These are phyloP conservation scores for Solanum sitiens DNA, from an alignment of 257 asterid species.

Conservation along the genomic window DNA sequence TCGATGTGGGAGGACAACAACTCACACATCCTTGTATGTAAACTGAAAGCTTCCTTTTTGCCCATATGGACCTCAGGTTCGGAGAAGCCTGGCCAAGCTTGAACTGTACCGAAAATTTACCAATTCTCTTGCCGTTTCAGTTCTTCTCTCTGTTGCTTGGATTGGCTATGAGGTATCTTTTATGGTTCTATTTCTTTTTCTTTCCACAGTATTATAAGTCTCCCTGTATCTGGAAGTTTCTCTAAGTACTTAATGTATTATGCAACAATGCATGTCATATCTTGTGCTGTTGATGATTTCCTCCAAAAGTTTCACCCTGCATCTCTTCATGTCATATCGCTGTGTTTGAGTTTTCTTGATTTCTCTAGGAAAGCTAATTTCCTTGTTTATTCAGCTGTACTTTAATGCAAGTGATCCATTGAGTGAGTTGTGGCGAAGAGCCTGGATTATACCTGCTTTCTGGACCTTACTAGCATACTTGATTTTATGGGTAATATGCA, in stretches of 20 bases:
- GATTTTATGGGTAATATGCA: conserved; percentile 63
- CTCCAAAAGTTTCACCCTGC: not conserved
- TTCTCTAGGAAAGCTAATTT: not conserved
- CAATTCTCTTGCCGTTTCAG: conserved; percentile 71
- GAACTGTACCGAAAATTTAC: conserved; percentile 89
- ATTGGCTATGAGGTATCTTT: conserved; percentile 83
- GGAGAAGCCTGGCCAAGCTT: conserved; percentile 83
- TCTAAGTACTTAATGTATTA: not conserved
- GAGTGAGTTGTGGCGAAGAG: conserved; percentile 83
- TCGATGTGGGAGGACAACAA: not conserved
- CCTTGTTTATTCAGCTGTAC: conserved; percentile 51
- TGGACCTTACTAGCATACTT: conserved; percentile 80
- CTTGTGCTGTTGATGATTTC: not conserved
- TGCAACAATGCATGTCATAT: not conserved
- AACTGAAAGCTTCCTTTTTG: not conserved
- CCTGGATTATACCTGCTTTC: conserved; percentile 95
- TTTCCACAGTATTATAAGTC: not conserved
- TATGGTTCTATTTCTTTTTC: not conserved
- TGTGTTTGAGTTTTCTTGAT: not conserved
- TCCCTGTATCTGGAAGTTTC: not conserved
- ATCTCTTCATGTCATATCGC: not conserved
- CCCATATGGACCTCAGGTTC: conserved; percentile 34
- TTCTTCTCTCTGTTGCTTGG: conserved; percentile 92
- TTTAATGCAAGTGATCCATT: conserved; percentile 93
- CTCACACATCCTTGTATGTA: not conserved